Evolutionary conservation across 352 stramenopile genomes (phyloP), one percentile per base, ranked within the genome.

Genomic region (Phytophthora vignae): DNA sequence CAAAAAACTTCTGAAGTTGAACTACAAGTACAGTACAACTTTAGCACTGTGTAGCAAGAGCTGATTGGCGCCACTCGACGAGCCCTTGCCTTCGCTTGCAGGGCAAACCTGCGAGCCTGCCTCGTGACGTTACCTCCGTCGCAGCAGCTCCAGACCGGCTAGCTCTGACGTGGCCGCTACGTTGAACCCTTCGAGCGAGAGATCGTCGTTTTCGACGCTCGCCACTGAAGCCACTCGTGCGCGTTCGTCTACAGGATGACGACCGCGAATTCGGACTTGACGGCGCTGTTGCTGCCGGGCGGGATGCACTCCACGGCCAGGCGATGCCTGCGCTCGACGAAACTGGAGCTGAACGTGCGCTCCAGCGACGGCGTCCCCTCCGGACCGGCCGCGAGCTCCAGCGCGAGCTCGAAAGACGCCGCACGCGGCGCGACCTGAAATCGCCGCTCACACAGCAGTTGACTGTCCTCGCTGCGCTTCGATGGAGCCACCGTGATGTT

Each of bases 291-390:
- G n/a, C 17, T 55, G 48, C 17, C 27, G 5, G 36, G 48, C 7
- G n/a, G 1, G 7, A 36, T 42, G 3, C 17, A 22, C 27, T 57
- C 55, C 6, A 67, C 36, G 4, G 27, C 15, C 17, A 71, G 27
- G 11, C 27, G 64, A 36, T 66, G 56, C 7, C 49, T 55, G 25
- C 27, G 36, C 9, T 60, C 56, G n/a, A 71, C 25, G 36, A 61
- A 71, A 44, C 55, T 67, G n/a, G 64, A 66, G 36, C 38, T 49
- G 19, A 61, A 52, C 17, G 36, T 61, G n/a, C 56, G 33, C 27
- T 55, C 36, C 9, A 60, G 42, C 5, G 22, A 14, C 7, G 48
- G 6, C 14, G 17, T 8, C 40, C 40, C 40, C n/a, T 22, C 46
- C n/a, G 42, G n/a, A 4, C 6, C 29, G 1, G 29, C 2, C 12